Evolutionary conservation across 495 filamentous ascomycete species (phyloP).

Genomic region (Cercophora samala): DNA sequence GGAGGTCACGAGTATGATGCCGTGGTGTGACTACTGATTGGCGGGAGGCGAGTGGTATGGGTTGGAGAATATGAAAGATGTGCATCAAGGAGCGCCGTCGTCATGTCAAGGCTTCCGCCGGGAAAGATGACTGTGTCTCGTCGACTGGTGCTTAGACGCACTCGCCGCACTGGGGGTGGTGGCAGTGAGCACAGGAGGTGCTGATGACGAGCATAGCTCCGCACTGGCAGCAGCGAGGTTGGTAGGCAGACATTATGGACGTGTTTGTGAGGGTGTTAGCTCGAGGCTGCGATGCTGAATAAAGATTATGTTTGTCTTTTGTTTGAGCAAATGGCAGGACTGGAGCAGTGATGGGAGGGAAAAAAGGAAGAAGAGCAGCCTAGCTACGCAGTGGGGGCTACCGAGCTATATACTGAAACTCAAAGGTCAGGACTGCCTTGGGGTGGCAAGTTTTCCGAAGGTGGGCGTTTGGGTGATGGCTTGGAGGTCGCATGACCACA

Average conservation of each 20-base stretch:
- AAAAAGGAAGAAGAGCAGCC: neutral
- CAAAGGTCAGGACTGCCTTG: neutral
- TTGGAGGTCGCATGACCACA: constrained; percentile 9
- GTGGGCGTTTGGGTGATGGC: neutral
- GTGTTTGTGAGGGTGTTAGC: neutral
- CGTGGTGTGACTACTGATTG: neutral
- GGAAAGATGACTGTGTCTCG: neutral
- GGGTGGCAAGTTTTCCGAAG: constrained; percentile 7
- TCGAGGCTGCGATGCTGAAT: constrained; percentile 5
- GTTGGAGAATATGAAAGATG: too few relatives aligned
- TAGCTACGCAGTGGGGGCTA: neutral
- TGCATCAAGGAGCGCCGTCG: too few relatives aligned
- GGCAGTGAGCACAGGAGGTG: constrained; percentile 43
- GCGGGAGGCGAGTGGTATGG: too few relatives aligned
- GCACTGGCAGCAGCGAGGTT: constrained; percentile 48
- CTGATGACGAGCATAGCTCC: constrained; percentile 49
- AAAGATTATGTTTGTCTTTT: neutral
- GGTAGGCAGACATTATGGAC: constrained; percentile 34
- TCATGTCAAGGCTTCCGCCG: too few relatives aligned
- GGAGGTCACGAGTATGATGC: neutral
- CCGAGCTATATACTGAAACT: constrained; percentile 6
- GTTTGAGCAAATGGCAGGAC: neutral
- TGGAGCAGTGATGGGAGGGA: neutral
- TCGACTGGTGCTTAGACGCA: constrained; percentile 33
- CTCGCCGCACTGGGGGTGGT: constrained; percentile 42